Conservation (phyloP, 2,329 filamentous ascomycete genomes). For the Chaetoscypha palmicola region DNA sequence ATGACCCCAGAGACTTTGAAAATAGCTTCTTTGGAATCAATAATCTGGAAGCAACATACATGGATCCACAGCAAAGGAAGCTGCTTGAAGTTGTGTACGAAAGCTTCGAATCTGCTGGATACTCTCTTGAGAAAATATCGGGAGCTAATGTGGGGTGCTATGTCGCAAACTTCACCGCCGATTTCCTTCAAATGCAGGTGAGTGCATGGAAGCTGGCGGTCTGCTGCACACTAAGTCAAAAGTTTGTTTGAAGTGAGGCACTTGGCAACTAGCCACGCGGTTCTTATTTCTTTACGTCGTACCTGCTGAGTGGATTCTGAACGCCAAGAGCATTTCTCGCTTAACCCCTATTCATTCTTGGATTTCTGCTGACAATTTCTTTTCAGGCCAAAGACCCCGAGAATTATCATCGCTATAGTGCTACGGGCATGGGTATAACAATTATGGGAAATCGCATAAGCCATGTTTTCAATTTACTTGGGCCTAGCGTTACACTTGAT, state of each 20-base stretch:
- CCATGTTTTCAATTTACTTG: constrained; percentile 49
- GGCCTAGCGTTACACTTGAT: constrained; percentile 44
- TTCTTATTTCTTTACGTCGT: constrained; percentile 44
- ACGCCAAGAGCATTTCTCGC: constrained; percentile 41
- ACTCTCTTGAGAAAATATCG: constrained; percentile 9
- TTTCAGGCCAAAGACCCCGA: constrained; percentile 16
- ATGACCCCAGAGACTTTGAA: constrained; percentile 33
- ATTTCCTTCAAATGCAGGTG: constrained; percentile 25
- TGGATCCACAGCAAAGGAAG: constrained; percentile 34
- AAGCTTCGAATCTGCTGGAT: constrained; percentile 37
- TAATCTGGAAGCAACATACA: constrained; percentile 30
- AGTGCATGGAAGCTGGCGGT: no score
- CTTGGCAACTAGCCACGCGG: no score
- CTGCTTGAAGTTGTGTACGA: constrained; percentile 58
- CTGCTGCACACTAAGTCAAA: no score
- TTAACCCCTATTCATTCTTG: constrained; percentile 22
- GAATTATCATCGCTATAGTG: constrained; percentile 5
- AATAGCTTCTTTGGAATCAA: constrained; percentile 36
- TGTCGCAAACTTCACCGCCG: constrained; percentile 13
- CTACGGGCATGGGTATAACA: constrained; percentile 16
- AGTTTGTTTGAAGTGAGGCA: no score
- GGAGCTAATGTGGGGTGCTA: constrained; percentile 11
- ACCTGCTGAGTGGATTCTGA: no score
- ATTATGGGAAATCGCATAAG: constrained; percentile 45
- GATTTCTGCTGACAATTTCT: constrained; percentile 17